Evolutionary conservation across 139 green algal species (phyloP).

Genomic region (Haematococcus lacustris): DNA sequence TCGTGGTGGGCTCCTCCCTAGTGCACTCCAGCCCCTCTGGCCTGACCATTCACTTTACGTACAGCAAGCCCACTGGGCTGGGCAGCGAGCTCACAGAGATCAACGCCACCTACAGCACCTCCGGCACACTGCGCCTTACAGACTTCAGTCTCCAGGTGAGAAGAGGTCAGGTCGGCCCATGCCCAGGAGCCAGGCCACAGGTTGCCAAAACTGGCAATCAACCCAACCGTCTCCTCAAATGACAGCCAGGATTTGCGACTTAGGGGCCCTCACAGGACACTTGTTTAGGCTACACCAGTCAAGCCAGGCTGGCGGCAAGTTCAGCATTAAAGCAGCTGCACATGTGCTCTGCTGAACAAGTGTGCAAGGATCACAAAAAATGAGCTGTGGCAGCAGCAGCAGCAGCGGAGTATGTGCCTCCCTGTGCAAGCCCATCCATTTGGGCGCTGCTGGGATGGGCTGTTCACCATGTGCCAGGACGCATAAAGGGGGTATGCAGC

Average conservation of each 20-base stretch:
- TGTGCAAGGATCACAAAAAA: too few species aligned
- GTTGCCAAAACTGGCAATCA: not conserved
- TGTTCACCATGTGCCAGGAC: too few species aligned
- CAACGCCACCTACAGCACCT: constrained; percentile 62
- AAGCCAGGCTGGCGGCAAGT: not conserved
- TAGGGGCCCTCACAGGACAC: not conserved
- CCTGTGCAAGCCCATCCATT: too few species aligned
- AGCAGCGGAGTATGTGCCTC: too few species aligned
- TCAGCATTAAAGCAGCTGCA: not conserved
- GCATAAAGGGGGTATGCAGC: too few species aligned
- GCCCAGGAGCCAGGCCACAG: not conserved
- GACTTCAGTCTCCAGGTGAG: constrained; percentile 83
- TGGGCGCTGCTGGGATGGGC: too few species aligned
- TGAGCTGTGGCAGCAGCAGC: too few species aligned
- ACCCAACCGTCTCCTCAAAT: not conserved
- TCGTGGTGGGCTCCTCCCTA: not conserved
- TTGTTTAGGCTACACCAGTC: not conserved
- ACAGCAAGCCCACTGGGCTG: constrained; percentile 1
- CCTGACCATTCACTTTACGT: not conserved
- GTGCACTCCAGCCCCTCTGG: not conserved
- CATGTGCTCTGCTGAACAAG: not conserved
- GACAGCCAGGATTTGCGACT: not conserved
- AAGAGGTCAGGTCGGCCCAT: not conserved
- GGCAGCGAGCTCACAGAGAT: constrained; percentile 50
- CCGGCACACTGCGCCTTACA: constrained; percentile 35